Evolutionary conservation across 768 basidiomycete genomes (phyloP), one percentile per base, ranked within the genome.

Genomic region (Tephrocybe sp.): DNA sequence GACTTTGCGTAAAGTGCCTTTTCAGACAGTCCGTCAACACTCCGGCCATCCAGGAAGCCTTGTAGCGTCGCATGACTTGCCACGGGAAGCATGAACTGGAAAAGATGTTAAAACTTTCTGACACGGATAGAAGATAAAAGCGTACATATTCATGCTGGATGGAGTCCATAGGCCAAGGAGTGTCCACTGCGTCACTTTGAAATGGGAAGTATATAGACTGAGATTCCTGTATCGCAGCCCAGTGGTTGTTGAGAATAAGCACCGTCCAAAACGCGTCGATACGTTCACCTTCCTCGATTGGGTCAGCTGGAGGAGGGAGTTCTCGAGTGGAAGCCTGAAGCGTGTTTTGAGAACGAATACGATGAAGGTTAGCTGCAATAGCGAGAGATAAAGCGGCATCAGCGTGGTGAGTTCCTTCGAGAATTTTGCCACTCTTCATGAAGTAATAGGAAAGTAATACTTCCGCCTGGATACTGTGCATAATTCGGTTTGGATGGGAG

Each of bases 391-490:
- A 40, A 4, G 56, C 56, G 9, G 46, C 52, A 9, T 50, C 44
- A 2, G 59, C 56, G 36, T 56, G 59, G 25, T 49, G 46, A 13
- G 43, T 50, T 13, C 56, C 59, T 47, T 58, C 54, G 4, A 60
- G 36, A 36, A 60, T 39, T 25, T 57, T 55, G 2, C 56, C 59
- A 13, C 44, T 40, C 15, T 49, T 52, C 21, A 60, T 46, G 46
- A 55, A 57, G 53, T 75, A 78, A 46, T 69, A 68, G 1, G 72
- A 63, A 24, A 82, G 61, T n/a, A 81, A 62, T 2, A 79, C 60
- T 31, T 77, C 70, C 1, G 67, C 62, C 37, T 75, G 73, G 9
- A 75, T 56, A 28, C 63, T 55, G 18, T 71, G 64, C 13, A 75
- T 3, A 15, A 54, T 40, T 11, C 36, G 42, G 2, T 45, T 11